Evolutionary conservation across 2,329 filamentous ascomycete species (phyloP), one percentile per base, ranked within the genome.

Genomic region (Trichoderma sp.): DNA sequence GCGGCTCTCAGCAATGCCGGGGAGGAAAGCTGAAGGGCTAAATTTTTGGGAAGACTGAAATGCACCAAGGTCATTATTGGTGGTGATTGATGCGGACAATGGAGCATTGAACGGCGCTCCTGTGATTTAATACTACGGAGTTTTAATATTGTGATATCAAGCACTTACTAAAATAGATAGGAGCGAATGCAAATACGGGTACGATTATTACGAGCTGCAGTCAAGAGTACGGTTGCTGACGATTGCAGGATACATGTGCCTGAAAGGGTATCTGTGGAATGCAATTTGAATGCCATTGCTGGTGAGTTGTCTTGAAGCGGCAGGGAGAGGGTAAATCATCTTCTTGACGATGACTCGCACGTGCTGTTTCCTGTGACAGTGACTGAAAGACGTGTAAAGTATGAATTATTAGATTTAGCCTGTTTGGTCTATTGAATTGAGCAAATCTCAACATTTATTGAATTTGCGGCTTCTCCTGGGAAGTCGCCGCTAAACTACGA

Each of bases 11-110:
- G 57, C 13, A 55, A 70, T 16, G 70, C 64, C 31, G 72, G 49
- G 19, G 72, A 70, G 14, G 74, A 76, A 24, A 62, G 56, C 33
- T 77, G 70, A 75, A 31, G n/a, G 11, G 27, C 3, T 21, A 24
- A 24, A 21, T 58, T 6, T 11, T 0, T 21, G 14, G n/a, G 31
- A 21, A 35, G 47, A 11, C n/a, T 10, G 35, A 35, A 27, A 16
- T 2, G 40, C 29, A 27, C 5, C 6, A 29, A 40, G 16, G 24
- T 14, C n/a, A 13, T 21, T 31, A 5, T 4, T 29, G 29, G 16
- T 29, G 55, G 55, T 37, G 1, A 19, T 13, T 29, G 2, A 52
- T 16, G 29, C 2, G 55, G 63, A 16, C 29, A 37, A 59, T 47
- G n/a, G 49, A 35, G 27, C 13, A 52, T 47, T 21, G 49, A n/a